Evolutionary conservation across 148 eudicot genomes (phyloP), one percentile per base, ranked within the genome.

Genomic region (Silene uniflora): DNA sequence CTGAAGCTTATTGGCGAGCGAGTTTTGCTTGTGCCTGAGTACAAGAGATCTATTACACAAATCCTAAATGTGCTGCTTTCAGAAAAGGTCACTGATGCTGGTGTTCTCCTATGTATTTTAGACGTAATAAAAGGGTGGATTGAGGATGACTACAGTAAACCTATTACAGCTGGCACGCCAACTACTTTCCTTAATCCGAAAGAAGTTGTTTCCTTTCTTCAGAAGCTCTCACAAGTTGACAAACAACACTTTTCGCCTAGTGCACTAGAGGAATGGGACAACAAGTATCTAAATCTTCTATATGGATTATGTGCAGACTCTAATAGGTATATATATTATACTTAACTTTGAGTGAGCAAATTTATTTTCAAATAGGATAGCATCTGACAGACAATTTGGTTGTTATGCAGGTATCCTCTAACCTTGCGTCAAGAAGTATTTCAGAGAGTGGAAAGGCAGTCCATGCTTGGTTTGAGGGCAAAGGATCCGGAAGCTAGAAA

Each of bases 391-490:
- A 65, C 76, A 39, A 67, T n/a, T 75, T 75, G 58, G 55, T 74
- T 81, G 49, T 62, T 59, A 61, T 87, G 59, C 91, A 96, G 99
- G 76, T 92, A 84, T 81, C 92, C 92, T 18, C 87, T 77, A 56
- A 39, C 89, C 72, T 78, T 92, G 73, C 88, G 96, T 62, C 91
- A 89, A 79, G 99, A 96, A 75, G 91, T 96, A 79, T 92, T 96
- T 68, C 94, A 85, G 82, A 92, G 93, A 84, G 96, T 96, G 42
- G 99, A 96, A 86, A 87, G 98, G 82, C 94, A 91, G 69, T 96
- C 75, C 80, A 88, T 96, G 89, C 99, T 92, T 81, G 99, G 99
- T 76, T 85, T 96, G 82, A 90, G 99, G 85, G 98, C 98, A 39
- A 96, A 89, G 77, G 94, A 92, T 82, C 98, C 98, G 65, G 89